These are phyloP conservation scores for Terfezia boudieri DNA, from an alignment of 495 filamentous ascomycete genomes.

Conservation along the genomic window DNA sequence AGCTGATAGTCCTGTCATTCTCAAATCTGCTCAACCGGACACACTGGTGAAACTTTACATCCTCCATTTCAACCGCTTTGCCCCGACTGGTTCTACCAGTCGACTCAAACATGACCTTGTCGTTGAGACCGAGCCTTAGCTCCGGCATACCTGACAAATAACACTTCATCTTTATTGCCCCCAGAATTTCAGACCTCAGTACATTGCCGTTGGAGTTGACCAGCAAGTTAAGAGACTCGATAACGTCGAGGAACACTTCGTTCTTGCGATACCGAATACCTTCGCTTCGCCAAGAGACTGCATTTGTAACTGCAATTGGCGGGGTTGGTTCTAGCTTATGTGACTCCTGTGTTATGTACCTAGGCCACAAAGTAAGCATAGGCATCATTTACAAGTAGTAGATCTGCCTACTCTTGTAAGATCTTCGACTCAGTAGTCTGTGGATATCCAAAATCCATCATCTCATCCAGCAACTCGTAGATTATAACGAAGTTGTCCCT, in stretches of 20 bases:
- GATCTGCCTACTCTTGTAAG: slow-evolving; percentile 51
- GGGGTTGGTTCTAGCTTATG: slow-evolving; percentile 97
- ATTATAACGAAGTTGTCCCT: slow-evolving; percentile 99
- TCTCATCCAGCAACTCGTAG: slow-evolving; percentile 96
- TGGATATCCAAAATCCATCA: slow-evolving; percentile 99
- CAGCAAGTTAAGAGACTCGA: slow-evolving; percentile 91
- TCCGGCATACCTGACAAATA: slow-evolving; percentile 98
- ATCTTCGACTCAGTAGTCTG: slow-evolving; percentile 99
- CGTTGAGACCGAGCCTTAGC: slow-evolving; percentile 80
- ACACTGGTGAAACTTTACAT: slow-evolving; percentile 99
- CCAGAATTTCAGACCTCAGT: slow-evolving; percentile 86
- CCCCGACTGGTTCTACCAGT: slow-evolving; percentile 85
- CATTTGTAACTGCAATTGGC: slow-evolving; percentile 97
- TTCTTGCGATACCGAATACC: slow-evolving; percentile 98
- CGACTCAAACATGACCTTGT: slow-evolving; percentile 99
- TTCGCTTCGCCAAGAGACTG: slow-evolving; percentile 93
- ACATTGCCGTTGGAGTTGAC: slow-evolving; percentile 92
- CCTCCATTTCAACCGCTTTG: slow-evolving; percentile 99
- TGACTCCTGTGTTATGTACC: slow-evolving; percentile 97
- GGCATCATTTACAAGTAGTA: not conserved
- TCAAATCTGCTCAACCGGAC: slow-evolving; percentile 90
- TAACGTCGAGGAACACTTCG: slow-evolving; percentile 94
- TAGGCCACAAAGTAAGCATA: slow-evolving; percentile 12
- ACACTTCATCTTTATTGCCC: slow-evolving; percentile 98
- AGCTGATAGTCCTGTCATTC: slow-evolving; percentile 96